Conservation (phyloP, 176 grass and related monocot genomes). For the Saccharum spontaneum region DNA sequence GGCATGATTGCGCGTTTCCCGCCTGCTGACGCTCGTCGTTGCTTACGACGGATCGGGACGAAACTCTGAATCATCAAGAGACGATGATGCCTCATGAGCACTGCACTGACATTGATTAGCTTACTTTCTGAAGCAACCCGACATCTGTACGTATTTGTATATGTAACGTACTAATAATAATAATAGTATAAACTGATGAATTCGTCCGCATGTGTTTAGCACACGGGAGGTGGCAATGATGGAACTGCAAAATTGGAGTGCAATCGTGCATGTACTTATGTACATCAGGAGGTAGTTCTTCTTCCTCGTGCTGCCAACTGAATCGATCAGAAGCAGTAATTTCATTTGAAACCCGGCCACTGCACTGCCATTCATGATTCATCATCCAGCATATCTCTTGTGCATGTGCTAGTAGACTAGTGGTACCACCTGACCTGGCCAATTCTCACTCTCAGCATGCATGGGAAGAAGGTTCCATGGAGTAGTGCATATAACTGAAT, state of each 20-base stretch:
- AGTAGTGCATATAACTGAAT: neutral
- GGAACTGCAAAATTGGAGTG: too few relatives aligned
- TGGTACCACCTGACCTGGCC: neutral
- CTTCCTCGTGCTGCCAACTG: neutral
- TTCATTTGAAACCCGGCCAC: too few relatives aligned
- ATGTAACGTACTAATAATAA: too few relatives aligned
- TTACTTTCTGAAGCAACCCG: slow-evolving; percentile 25
- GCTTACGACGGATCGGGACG: neutral
- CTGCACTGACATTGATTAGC: neutral
- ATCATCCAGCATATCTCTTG: too few relatives aligned
- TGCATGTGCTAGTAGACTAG: neutral
- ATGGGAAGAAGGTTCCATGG: slow-evolving; percentile 16
- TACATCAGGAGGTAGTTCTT: too few relatives aligned
- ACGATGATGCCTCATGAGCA: neutral
- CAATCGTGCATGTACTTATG: too few relatives aligned
- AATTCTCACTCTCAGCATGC: neutral
- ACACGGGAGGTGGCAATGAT: neutral
- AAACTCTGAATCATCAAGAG: neutral
- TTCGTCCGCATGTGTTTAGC: neutral
- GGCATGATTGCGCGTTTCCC: neutral
- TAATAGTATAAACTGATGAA: neutral
- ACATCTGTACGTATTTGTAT: neutral
- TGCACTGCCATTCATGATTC: neutral
- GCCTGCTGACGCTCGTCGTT: neutral
- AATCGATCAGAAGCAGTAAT: neutral